Conservation (phyloP, 2,329 filamentous ascomycete genomes). For the Delphinella strobiligena region DNA sequence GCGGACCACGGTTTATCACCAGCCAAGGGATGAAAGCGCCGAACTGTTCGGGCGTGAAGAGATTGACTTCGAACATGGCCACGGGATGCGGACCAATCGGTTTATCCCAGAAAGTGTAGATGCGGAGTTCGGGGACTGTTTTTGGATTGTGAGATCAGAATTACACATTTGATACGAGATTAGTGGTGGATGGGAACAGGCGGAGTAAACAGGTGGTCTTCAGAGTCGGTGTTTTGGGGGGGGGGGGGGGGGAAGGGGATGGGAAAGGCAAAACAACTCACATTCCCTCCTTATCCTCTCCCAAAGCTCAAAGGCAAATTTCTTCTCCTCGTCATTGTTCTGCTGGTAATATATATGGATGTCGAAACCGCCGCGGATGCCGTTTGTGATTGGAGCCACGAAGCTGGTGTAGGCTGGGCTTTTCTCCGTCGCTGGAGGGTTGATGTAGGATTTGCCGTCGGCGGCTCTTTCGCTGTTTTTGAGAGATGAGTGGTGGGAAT, state of each 20-base stretch:
- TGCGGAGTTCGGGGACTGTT: conserved; percentile 69
- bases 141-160: background rate
- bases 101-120: conserved; percentile 65
- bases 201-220: background rate
- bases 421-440: conserved; percentile 44
- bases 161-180: too few relatives aligned
- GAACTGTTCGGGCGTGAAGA: conserved; percentile 75
- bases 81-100: conserved; percentile 73
- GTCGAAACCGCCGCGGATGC: conserved; percentile 62
- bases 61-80: conserved; percentile 86
- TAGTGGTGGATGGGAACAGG: too few relatives aligned
- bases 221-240: background rate
- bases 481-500: background rate
- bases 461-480: conserved; percentile 43
- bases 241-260: background rate
- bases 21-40: conserved; percentile 83
- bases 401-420: conserved; percentile 64
- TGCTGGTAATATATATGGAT: conserved; percentile 74
- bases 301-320: conserved; percentile 62
- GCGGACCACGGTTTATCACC: conserved; percentile 64
- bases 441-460: conserved; percentile 69
- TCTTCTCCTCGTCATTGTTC: conserved; percentile 46
- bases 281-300: conserved; percentile 71
- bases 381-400: conserved; percentile 53
- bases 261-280: conserved; percentile 26